Evolutionary conservation across 768 basidiomycete species (phyloP), one percentile per base, ranked within the genome.

Genomic region (Mycena belliarum): DNA sequence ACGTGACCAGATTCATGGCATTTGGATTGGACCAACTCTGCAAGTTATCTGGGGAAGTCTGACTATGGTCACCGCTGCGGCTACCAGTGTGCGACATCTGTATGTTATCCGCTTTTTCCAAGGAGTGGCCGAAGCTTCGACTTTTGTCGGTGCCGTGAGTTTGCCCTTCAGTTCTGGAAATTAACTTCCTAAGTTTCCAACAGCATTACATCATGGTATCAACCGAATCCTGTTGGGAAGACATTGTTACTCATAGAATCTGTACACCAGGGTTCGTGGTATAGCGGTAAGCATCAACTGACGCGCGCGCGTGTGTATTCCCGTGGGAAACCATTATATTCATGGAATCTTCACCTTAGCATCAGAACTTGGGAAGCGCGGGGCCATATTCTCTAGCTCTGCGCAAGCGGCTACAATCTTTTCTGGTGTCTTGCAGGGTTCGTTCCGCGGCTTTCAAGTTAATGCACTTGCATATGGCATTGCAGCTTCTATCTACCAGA

Each of bases 91-190:
- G 42, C 42, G 45, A 41, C 55, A 52, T 50, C 50, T 90, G 49
- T 87, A 85, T 68, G 85, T 76, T 26, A 86, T 90, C 58, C 79
- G 87, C 10, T 89, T 91, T 67, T 79, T 89, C 52, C 87, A 88
- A 69, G 89, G 86, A 23, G 75, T 89, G 55, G 81, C 84, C 8
- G 89, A 91, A 69, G 81, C 87, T 0, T 88, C 87, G 9, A 91
- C 88, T 2, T 91, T 91, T 68, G 86, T 86, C 25, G 89, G 89
- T 33, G 84, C 86, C 16, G 87, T 88, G 65, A 56, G 84, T 78
- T 2, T 21, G 43, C 6, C 45, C 33, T 15, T 35, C 6, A 9
- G 24, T 35, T 10, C 38, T 20, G 43, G 41, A 24, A 25, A 33
- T 24, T 7, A 12, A 20, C 23, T 43, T 14, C 28, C 8, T 29